A percentile compares a stretch with the other conserved stretches of the same genome.
These are phyloP conservation scores for Exsudoporus frostii DNA, from an alignment of 768 basidiomycete species.

Conservation along the genomic window DNA sequence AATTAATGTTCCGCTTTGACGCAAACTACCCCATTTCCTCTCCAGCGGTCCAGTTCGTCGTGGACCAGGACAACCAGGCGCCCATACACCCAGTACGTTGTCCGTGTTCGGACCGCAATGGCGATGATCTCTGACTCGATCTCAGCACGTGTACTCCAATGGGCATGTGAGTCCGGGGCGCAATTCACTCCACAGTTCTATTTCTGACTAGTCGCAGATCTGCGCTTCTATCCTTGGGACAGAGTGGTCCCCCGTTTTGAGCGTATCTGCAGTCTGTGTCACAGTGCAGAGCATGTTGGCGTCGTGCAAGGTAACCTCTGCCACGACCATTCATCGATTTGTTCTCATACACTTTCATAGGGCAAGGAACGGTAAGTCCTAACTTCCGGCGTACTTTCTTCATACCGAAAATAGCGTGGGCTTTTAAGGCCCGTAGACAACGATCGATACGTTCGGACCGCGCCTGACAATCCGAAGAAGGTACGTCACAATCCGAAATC, in stretches of 20 bases:
- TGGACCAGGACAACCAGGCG: constrained; percentile 58
- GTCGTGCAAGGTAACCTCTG: constrained; percentile 71
- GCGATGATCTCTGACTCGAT: constrained; percentile 10
- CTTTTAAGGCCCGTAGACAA: constrained; percentile 70
- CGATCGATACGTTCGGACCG: constrained; percentile 73
- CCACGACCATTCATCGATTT: not conserved
- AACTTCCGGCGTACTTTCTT: not conserved
- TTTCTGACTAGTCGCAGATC: constrained; percentile 48
- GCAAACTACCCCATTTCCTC: constrained; percentile 80
- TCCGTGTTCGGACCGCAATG: not conserved
- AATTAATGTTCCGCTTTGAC: constrained; percentile 80
- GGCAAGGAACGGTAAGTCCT: constrained; percentile 60
- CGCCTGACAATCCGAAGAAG: constrained; percentile 87
- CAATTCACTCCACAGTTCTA: constrained; percentile 6
- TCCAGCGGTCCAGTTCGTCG: constrained; percentile 84
- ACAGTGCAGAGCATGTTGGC: constrained; percentile 92
- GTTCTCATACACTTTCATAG: constrained; percentile 27
- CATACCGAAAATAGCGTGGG: constrained; percentile 4
- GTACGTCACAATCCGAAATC: constrained; percentile 35
- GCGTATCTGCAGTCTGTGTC: constrained; percentile 76
- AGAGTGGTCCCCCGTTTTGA: constrained; percentile 89
- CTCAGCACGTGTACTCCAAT: constrained; percentile 82
- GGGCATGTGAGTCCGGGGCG: constrained; percentile 57
- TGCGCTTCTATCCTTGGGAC: constrained; percentile 87
- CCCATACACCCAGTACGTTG: constrained; percentile 74